phyloP scores from a whole-genome alignment of 371 early-diverging fungal species.

The Mortierella sp. region DNA sequence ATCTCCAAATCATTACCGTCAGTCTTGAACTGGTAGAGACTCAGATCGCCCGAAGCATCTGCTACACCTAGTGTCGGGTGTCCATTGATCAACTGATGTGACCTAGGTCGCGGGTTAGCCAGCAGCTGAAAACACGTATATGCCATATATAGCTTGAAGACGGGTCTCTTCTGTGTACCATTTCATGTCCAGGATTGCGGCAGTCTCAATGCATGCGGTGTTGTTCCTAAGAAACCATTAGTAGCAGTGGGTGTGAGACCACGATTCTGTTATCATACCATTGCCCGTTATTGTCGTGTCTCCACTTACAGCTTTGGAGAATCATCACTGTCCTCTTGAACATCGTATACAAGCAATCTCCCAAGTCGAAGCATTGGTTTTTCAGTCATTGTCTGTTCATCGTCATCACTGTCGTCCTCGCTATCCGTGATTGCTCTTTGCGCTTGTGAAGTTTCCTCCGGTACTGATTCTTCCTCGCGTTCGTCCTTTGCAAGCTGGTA shows the following conservation, averaged over 20 bases:
- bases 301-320: conserved; percentile 27
- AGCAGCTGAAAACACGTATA: background rate
- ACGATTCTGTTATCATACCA: too few species aligned
- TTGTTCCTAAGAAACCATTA: conserved; percentile 36
- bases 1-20: conserved; percentile 29
- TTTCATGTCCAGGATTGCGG: conserved; percentile 88
- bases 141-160: too few species aligned
- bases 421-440: conserved; percentile 3
- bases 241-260: too few species aligned
- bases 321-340: conserved; percentile 20
- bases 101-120: conserved; percentile 22
- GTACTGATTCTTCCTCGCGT: conserved; percentile 34
- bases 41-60: conserved; percentile 71
- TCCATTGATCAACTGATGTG: conserved; percentile 60
- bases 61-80: conserved; percentile 66
- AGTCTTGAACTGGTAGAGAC: conserved; percentile 60
- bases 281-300: too few species aligned
- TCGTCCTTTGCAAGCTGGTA: conserved; percentile 74
- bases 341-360: conserved; percentile 55
- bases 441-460: conserved; percentile 36
- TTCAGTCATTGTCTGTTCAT: conserved; percentile 15
- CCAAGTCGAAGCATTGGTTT: conserved; percentile 56
- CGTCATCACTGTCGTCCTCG: conserved; percentile 40
- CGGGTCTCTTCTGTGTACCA: conserved; percentile 59
- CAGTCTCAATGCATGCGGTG: conserved; percentile 66